Conservation (phyloP, 441 rosid genomes). For the Eutrema salsugineum region DNA sequence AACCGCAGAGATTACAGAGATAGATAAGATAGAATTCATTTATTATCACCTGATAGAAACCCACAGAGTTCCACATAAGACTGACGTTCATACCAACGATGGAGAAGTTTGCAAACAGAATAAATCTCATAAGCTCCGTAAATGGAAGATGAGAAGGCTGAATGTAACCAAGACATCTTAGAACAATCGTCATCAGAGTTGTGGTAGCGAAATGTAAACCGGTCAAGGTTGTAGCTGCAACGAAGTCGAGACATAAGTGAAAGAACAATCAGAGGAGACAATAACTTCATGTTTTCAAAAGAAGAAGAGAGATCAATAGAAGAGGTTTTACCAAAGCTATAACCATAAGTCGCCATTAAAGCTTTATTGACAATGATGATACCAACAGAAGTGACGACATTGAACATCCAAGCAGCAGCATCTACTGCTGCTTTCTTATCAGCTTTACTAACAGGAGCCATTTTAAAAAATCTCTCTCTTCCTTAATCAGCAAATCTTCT, state of each 20-base stretch:
- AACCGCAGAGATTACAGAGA: neutral
- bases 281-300: neutral
- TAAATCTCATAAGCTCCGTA: conserved; percentile 57
- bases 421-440: conserved; percentile 66
- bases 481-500: conserved; percentile 12
- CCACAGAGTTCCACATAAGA: conserved; percentile 81
- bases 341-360: conserved; percentile 77
- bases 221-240: conserved; percentile 74
- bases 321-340: conserved; percentile 54
- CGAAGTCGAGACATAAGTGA: neutral
- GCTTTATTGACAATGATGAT: conserved; percentile 76
- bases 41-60: conserved; percentile 76
- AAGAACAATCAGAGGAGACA: neutral
- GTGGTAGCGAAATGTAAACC: conserved; percentile 70
- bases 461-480: conserved; percentile 16
- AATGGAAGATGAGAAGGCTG: conserved; percentile 71
- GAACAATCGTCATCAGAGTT: conserved; percentile 52
- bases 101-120: conserved; percentile 63
- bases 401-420: conserved; percentile 85
- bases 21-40: neutral
- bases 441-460: conserved; percentile 58
- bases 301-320: neutral
- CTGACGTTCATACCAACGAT: conserved; percentile 83
- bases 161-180: conserved; percentile 69
- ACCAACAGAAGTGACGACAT: conserved; percentile 78